phyloP scores from a whole-genome alignment of 306 rosid genomes.

The Castanea crenata region DNA sequence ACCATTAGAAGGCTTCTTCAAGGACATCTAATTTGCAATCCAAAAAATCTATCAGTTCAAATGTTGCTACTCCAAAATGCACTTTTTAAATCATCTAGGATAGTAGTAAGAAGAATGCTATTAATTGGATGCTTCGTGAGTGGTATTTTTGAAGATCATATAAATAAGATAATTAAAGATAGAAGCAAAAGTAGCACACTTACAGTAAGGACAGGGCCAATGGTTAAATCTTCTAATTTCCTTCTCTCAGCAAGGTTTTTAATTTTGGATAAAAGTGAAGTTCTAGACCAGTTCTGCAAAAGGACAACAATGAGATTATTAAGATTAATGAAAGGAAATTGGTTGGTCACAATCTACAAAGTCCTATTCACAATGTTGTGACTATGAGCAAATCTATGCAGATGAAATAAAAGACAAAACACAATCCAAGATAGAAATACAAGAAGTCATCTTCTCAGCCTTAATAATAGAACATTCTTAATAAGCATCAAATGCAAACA shows the following conservation, averaged over 20 bases:
- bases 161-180: background rate
- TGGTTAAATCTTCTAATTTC: slow-evolving; percentile 76
- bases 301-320: slow-evolving; percentile 12
- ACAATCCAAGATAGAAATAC: background rate
- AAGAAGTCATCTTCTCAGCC: background rate
- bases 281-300: slow-evolving; percentile 78
- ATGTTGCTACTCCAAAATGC: background rate
- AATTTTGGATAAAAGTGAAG: slow-evolving; percentile 69
- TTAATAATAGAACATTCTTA: background rate
- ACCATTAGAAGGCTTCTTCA: background rate
- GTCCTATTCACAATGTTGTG: slow-evolving; percentile 13
- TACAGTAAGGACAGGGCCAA: slow-evolving; percentile 94
- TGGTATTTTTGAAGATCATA: background rate
- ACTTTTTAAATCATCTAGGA: background rate
- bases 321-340: background rate
- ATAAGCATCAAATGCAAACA: slow-evolving; percentile 15
- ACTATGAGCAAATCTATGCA: background rate
- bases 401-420: background rate
- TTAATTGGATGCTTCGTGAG: background rate
- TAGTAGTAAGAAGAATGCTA: background rate
- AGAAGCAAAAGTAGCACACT: slow-evolving; percentile 13
- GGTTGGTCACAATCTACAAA: background rate
- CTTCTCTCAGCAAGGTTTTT: slow-evolving; percentile 85
- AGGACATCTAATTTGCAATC: background rate
- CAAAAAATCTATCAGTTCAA: background rate